phyloP scores from a whole-genome alignment of 1,284 basidiomycete genomes.

The Violaceomyces palustris region DNA sequence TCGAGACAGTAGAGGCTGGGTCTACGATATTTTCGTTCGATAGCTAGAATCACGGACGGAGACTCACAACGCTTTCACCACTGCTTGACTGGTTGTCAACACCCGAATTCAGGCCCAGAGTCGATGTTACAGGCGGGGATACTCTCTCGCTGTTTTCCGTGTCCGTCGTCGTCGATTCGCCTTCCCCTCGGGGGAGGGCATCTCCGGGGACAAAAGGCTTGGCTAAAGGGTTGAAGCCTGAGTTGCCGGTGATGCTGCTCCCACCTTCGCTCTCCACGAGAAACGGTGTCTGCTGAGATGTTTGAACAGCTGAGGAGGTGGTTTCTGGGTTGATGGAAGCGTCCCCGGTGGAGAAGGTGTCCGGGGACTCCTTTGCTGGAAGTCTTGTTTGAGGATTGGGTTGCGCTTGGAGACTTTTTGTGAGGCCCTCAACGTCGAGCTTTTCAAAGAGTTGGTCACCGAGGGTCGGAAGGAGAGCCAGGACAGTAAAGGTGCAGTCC shows the following conservation, averaged over 20 bases:
- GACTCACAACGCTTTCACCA: too few species aligned
- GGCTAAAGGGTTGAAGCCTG: slow-evolving; percentile 14
- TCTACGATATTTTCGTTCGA: too few species aligned
- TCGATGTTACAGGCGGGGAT: too few species aligned
- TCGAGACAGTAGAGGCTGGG: too few species aligned
- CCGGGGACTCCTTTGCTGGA: background rate
- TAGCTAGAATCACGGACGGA: too few species aligned
- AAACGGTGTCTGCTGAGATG: too few species aligned
- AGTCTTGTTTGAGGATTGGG: background rate
- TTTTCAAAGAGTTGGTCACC: slow-evolving; percentile 66
- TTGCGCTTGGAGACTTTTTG: slow-evolving; percentile 62
- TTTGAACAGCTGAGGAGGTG: slow-evolving; percentile 8
- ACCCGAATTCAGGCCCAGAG: too few species aligned
- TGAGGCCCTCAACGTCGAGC: slow-evolving; percentile 78
- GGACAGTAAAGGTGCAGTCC: slow-evolving; percentile 73
- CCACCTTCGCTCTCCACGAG: too few species aligned
- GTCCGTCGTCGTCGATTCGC: too few species aligned
- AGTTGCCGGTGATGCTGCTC: background rate
- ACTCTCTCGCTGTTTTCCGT: too few species aligned
- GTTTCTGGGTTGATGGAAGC: slow-evolving; percentile 2
- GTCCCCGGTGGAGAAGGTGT: background rate
- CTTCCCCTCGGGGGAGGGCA: too few species aligned
- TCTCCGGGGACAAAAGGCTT: slow-evolving; percentile 16
- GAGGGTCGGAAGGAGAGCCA: slow-evolving; percentile 73
- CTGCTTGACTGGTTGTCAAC: too few species aligned